Evolutionary conservation across 148 eudicot genomes (phyloP), one percentile per base, ranked within the genome.

Genomic region (Limonium bicolor): DNA sequence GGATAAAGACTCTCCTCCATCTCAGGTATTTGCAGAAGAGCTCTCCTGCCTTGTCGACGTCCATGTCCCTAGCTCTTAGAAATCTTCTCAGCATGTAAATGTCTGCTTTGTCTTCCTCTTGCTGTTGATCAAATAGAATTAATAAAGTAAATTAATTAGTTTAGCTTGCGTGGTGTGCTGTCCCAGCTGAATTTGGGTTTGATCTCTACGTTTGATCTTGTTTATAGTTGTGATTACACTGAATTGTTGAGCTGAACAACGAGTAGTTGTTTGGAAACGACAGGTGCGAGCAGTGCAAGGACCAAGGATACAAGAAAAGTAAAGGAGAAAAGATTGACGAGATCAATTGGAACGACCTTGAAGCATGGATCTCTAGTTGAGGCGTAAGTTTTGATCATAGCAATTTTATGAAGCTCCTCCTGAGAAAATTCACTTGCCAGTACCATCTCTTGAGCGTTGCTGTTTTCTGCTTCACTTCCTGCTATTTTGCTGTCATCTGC

Each of bases 51-150:
- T 80, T 88, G 43, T 88, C 94, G 41, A 77, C 58, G 45, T 88
- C 68, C 12, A 69, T 46, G 55, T 77, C 77, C 6, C 94, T 77
- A 0, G 97, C 97, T 10, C 87, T 69, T 18, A 88, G 67, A 41
- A 88, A 88, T 36, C 97, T 77, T 40, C 97, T 54, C 21, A 88
- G 21, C 48, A 54, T 66, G 29, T 50, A 51, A 45, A 83, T 81
- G 54, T 83, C 79, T 22, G 41, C 55, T 22, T 73, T 14, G 19
- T 25, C 48, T 6, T 13, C 48, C 4, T 43, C 48, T 22, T 13
- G 30, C 48, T 43, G 1, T n/a, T 29, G 7, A 7, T 29, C 12
- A n/a, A n/a, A n/a, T 29, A 7, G 7, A 22, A 4, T 7, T 18
- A 4, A 6, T 3, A 9, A 7, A 39, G 12, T 9, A 1, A 2